Conservation (phyloP, 768 basidiomycete genomes). For the Lactarius indigo region DNA sequence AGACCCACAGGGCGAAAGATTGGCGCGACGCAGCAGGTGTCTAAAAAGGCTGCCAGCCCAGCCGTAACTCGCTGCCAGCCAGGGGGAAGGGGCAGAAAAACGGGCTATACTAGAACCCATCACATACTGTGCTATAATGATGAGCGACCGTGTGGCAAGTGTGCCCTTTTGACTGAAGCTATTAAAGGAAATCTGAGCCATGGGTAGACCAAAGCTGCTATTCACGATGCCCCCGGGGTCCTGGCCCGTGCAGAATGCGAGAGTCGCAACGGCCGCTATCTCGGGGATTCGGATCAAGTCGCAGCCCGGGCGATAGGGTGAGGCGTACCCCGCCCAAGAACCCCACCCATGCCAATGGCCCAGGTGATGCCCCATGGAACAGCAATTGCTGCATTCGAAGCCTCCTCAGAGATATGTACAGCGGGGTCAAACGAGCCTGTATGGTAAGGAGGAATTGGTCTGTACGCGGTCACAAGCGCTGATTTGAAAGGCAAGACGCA, state of each 20-base stretch:
- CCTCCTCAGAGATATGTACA: constrained; percentile 70
- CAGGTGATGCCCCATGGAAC: constrained; percentile 67
- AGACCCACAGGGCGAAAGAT: constrained; percentile 46
- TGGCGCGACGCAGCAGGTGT: constrained; percentile 53
- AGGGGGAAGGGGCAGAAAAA: not conserved
- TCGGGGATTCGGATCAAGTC: constrained; percentile 2
- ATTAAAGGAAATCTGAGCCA: constrained; percentile 45
- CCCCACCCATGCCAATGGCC: constrained; percentile 51
- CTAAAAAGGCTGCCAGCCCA: constrained; percentile 25
- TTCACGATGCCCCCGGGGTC: constrained; percentile 41
- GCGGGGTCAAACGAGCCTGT: constrained; percentile 47
- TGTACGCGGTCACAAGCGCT: not conserved
- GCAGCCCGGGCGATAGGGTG: not conserved
- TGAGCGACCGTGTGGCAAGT: constrained; percentile 52
- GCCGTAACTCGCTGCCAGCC: not conserved
- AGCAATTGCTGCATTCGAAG: constrained; percentile 61
- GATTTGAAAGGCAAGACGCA: constrained; percentile 22
- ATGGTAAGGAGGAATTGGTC: not conserved
- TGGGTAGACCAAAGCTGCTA: constrained; percentile 39
- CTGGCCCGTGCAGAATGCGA: constrained; percentile 57
- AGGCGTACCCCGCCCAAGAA: constrained; percentile 58
- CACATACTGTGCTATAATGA: constrained; percentile 50
- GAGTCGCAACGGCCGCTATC: constrained; percentile 47
- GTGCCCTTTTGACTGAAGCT: constrained; percentile 48
- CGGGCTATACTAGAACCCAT: constrained; percentile 49